Evolutionary conservation across 257 asterid genomes (phyloP), one percentile per base, ranked within the genome.

Genomic region (Apocynum venetum): DNA sequence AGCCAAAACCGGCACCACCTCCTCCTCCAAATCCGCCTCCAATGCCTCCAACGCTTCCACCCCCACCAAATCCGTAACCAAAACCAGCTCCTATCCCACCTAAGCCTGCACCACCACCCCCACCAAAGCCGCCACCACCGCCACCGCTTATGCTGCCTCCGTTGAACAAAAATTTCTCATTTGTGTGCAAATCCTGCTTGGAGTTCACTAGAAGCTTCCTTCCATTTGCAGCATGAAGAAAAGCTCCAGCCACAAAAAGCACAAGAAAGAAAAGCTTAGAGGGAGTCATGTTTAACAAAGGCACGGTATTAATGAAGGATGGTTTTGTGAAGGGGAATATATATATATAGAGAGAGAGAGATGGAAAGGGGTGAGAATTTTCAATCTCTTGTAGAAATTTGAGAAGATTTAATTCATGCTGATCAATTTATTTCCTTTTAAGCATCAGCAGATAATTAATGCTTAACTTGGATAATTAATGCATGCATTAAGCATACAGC

Each of bases 61-160:
- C 53, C 15, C 15, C 38, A 69, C 73, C 56, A 69, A 44, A 44
- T 2, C 73, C 73, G 20, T n/a, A 44, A 44, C 73, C 73, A 44
- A 44, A 44, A 41, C 73, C 73, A 7, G 73, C 56, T 19, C 73
- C 73, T 9, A 20, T 2, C 48, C 73, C 73, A 15, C 73, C 73
- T 20, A 11, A 0, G 0, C 71, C 71, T 5, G 46, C 6, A 36
- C 71, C 15, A 41, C 41, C 46, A 7, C 69, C 69, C 0, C 44
- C 46, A 44, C 73, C 73, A 19, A 15, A 38, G 12, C 72, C 72
- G 6, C 72, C 72, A 0, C 73, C 73, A 8, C 51, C 51, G 2
- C 73, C 73, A 10, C 53, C 73, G n/a, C 49, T 11, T 8, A 43
- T n/a, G 31, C 73, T 49, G 3, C 51, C 73, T 19, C 73, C 73